A percentile compares a stretch with the other conserved stretches of the same genome.
phyloP scores from a whole-genome alignment of 2,329 filamentous ascomycete species.

The Didymosphaeria variabile region DNA sequence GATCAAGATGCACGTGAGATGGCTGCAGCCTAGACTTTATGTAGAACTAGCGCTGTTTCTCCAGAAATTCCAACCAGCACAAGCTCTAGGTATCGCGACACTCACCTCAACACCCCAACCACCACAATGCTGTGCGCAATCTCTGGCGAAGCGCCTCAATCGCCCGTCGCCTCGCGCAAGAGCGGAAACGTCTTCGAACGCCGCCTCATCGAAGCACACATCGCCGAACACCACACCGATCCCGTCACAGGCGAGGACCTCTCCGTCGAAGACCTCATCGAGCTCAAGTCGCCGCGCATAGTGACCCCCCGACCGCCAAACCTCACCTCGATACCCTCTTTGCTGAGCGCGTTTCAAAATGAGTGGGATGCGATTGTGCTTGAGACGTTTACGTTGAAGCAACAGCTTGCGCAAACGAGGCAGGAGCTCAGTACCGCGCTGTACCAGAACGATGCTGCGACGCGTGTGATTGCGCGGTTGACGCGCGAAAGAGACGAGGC shows the following conservation, averaged over 20 bases:
- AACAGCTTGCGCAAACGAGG: constrained; percentile 87
- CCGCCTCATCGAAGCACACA: constrained; percentile 92
- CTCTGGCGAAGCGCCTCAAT: constrained; percentile 94
- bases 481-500: constrained; percentile 94
- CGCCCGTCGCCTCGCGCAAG: constrained; percentile 93
- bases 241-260: constrained; percentile 89
- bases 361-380: constrained; percentile 96
- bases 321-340: constrained; percentile 92
- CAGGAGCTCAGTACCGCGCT: constrained; percentile 93
- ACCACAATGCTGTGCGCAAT: constrained; percentile 66
- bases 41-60: constrained; percentile 10
- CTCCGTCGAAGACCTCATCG: constrained; percentile 82
- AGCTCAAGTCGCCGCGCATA: constrained; percentile 82
- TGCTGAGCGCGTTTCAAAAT: constrained; percentile 94
- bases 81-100: neutral
- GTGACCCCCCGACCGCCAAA: constrained; percentile 91
- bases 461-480: constrained; percentile 89
- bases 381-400: constrained; percentile 89
- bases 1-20: constrained; percentile 1
- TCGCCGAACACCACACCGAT: constrained; percentile 91
- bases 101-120: constrained; percentile 17
- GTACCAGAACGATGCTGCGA: constrained; percentile 97
- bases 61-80: constrained; percentile 16
- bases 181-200: constrained; percentile 95
- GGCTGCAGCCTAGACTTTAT: neutral